Base-by-base conservation (phyloP, 805 yeast species). In the Schwanniomyces yamadae region DNA sequence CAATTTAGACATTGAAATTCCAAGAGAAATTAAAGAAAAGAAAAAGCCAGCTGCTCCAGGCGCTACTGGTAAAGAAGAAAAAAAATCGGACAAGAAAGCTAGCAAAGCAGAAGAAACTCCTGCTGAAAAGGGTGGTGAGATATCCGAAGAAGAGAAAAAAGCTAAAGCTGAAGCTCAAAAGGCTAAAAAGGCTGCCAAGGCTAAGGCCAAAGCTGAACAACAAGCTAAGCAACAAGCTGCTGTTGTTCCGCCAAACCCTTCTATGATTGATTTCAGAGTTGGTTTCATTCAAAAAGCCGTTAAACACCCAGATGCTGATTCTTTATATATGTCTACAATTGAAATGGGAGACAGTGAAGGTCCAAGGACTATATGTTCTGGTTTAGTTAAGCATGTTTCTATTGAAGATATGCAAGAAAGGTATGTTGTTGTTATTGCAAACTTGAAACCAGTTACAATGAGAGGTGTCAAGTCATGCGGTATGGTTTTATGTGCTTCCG, bases 361-460 rank as follows among this genome's bases (percentile, higher is more conserved):
- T 41, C 99, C 99, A 57, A 81, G 99, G 73, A 93, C 98, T 20
- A 95, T 93, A 39, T 93, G 99, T 71, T 87, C 96, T 9, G 99
- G 99, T 50, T 75, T 93, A 54, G 97, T 89, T 45, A 87, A 87
- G 50, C 80, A 85, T 66, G 75, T 86, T 58, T 82, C 95, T 26
- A 62, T 95, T 46, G 98, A 93, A 69, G 95, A 84, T 28, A 84
- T 93, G 96, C 99, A 93, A 76, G 78, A 87, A 63, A 83, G 98
- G 63, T 77, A 77, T 53, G 95, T 91, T 33, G 84, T 93, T 30
- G 83, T 84, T 39, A 89, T 93, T 53, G 96, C 97, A 52, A 95
- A 95, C 73, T 78, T 93, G 67, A 93, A 93, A 71, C 99, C 99
- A 13, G 99, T 90, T 27, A 82, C 82, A 55, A 93, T 93, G 99